phyloP scores from a whole-genome alignment of 2,329 filamentous ascomycete species.

The Epichloe amarillans region DNA sequence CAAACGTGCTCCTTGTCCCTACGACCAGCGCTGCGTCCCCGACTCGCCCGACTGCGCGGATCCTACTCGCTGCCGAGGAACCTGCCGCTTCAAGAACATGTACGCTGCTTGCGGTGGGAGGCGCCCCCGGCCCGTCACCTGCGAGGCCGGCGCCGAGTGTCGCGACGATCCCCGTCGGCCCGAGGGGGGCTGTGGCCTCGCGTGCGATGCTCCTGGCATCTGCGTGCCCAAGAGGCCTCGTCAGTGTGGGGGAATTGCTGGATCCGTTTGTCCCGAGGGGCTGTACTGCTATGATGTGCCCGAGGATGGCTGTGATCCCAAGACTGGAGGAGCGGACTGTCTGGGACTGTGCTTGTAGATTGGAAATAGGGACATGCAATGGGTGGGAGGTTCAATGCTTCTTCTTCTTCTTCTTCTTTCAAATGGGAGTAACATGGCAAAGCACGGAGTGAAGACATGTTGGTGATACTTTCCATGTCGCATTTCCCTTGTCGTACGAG shows the following conservation, averaged over 20 bases:
- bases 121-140: constrained; percentile 12
- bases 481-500: neutral
- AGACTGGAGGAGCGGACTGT: constrained; percentile 17
- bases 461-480: neutral
- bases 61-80: constrained; percentile 15
- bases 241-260: constrained; percentile 17
- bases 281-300: constrained; percentile 18
- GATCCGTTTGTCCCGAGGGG: constrained; percentile 14
- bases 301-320: constrained; percentile 15
- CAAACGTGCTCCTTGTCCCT: constrained; percentile 16
- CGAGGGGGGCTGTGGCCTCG: constrained; percentile 17
- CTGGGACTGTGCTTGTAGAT: constrained; percentile 18
- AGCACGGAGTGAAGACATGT: too few species aligned
- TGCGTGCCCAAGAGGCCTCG: constrained; percentile 14
- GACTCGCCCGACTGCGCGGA: constrained; percentile 12
- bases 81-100: constrained; percentile 16
- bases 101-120: constrained; percentile 22
- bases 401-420: neutral
- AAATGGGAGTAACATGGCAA: too few species aligned
- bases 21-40: constrained; percentile 15
- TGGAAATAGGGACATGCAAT: neutral
- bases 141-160: constrained; percentile 15
- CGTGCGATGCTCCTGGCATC: constrained; percentile 22
- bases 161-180: constrained; percentile 20
- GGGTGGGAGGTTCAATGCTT: neutral